Evolutionary conservation across 2,329 filamentous ascomycete species (phyloP).

Genomic region (Neoascochyta sp.): DNA sequence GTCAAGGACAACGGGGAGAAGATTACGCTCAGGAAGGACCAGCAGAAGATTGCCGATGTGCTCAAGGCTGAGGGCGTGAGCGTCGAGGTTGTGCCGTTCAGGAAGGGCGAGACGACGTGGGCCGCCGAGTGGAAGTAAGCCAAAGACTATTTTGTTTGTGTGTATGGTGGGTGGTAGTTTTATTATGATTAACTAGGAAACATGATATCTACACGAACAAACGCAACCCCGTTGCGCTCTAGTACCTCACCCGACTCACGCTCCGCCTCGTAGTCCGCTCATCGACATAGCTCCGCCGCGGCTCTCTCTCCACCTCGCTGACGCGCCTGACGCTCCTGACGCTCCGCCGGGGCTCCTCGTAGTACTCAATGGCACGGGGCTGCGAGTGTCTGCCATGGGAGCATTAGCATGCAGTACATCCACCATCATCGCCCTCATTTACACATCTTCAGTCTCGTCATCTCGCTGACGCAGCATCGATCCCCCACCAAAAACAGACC

Average conservation of each 20-base stretch:
- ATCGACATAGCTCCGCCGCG: conserved; percentile 26
- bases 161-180: too few relatives aligned
- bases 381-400: conserved; percentile 14
- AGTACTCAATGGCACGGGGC: conserved; percentile 25
- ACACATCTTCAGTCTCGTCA: background rate
- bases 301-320: conserved; percentile 22
- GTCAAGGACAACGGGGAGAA: conserved; percentile 46
- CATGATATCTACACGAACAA: too few relatives aligned
- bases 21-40: conserved; percentile 56
- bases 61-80: conserved; percentile 51
- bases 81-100: conserved; percentile 63
- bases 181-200: too few relatives aligned
- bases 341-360: conserved; percentile 28
- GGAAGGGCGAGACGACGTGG: conserved; percentile 60
- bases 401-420: too few relatives aligned
- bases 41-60: conserved; percentile 53
- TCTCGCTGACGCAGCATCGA: background rate
- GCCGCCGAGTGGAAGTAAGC: conserved; percentile 41
- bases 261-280: conserved; percentile 26
- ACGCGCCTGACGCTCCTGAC: conserved; percentile 21
- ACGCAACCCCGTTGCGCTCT: too few relatives aligned
- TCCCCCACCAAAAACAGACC: background rate
- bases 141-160: background rate
- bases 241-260: conserved; percentile 29
- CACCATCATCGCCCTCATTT: background rate